A percentile compares a stretch with the other conserved stretches of the same genome.
phyloP scores from a whole-genome alignment of 352 stramenopile species.

The Pythium inflatum region DNA sequence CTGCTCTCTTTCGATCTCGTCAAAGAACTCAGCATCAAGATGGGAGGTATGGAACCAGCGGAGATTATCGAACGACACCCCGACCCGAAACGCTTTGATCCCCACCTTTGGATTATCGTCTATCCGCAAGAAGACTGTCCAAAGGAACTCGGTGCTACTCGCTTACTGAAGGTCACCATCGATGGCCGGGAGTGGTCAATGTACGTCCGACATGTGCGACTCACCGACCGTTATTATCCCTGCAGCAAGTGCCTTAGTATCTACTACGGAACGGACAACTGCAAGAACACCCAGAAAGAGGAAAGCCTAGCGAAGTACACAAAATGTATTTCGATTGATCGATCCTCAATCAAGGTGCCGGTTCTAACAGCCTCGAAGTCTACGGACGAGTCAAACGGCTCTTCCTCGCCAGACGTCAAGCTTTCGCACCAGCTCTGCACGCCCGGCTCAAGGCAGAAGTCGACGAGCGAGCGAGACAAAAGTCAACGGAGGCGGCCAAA shows the following conservation, averaged over 20 bases:
- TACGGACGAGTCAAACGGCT: neutral
- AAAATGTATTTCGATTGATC: too few relatives aligned
- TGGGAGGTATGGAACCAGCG: too few relatives aligned
- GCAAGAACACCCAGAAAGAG: neutral
- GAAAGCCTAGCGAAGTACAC: neutral
- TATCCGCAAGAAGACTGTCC: constrained; percentile 2
- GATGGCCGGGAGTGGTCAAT: neutral
- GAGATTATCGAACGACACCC: too few relatives aligned
- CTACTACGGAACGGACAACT: neutral
- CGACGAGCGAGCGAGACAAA: neutral
- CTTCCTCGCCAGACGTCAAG: neutral
- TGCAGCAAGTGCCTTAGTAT: neutral
- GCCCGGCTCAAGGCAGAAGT: neutral
- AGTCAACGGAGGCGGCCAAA: neutral
- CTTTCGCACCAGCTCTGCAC: neutral
- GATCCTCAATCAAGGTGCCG: too few relatives aligned
- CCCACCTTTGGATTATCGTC: neutral
- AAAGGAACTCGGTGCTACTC: neutral
- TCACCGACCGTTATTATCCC: neutral
- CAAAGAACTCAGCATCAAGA: too few relatives aligned
- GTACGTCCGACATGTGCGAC: neutral
- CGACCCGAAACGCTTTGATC: too few relatives aligned
- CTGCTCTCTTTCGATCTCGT: too few relatives aligned
- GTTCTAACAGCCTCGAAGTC: neutral
- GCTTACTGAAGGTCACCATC: too few relatives aligned